These are phyloP conservation scores for Globisporangium spinosum DNA, from an alignment of 352 stramenopile genomes.

Conservation along the genomic window DNA sequence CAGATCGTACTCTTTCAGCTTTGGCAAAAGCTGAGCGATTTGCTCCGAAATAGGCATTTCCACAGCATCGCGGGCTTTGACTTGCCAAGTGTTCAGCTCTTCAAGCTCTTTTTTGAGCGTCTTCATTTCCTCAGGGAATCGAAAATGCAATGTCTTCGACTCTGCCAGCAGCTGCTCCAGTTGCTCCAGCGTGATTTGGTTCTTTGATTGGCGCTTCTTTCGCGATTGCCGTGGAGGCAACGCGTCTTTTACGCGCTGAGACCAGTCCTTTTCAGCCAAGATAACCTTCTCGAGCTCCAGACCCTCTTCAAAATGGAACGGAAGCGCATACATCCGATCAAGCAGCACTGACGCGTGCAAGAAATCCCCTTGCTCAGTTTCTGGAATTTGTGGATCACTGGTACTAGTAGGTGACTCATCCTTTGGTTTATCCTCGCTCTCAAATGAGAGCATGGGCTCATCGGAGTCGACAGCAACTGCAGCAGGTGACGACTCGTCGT, in stretches of 20 bases:
- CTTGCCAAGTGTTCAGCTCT: constrained; percentile 60
- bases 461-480: constrained; percentile 11
- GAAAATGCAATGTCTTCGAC: constrained; percentile 53
- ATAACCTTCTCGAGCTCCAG: constrained; percentile 53
- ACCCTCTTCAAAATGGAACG: constrained; percentile 74
- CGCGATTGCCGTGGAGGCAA: constrained; percentile 74
- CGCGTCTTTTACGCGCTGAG: constrained; percentile 62
- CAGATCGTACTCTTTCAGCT: constrained; percentile 61
- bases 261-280: constrained; percentile 57
- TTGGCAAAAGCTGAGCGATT: constrained; percentile 35
- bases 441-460: not conserved
- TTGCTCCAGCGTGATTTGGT: constrained; percentile 56
- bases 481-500: constrained; percentile 10
- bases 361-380: constrained; percentile 29
- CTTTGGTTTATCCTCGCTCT: not conserved
- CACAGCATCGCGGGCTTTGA: constrained; percentile 52
- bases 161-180: constrained; percentile 54
- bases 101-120: constrained; percentile 73
- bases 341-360: constrained; percentile 47
- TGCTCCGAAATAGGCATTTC: constrained; percentile 32
- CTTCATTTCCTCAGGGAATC: constrained; percentile 74
- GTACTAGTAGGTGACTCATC: not conserved
- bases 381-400: not conserved
- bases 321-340: constrained; percentile 61
- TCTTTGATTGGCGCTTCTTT: constrained; percentile 70